These are phyloP conservation scores for Lepidium didymum DNA, from an alignment of 345 rosid genomes.

Conservation along the genomic window DNA sequence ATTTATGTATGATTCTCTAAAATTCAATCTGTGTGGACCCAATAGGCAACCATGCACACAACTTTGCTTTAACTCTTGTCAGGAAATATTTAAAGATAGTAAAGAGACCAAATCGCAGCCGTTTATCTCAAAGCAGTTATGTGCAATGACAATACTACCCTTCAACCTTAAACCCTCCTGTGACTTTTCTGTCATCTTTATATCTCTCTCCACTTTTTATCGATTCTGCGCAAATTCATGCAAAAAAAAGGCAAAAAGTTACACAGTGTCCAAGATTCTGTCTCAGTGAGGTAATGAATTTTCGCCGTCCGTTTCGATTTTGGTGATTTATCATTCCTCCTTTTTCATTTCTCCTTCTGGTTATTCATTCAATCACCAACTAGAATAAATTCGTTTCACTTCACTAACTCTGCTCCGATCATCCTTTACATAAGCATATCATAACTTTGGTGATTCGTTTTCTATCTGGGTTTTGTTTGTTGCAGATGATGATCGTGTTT, in stretches of 20 bases:
- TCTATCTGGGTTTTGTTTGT: neutral
- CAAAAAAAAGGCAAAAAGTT: constrained; percentile 8
- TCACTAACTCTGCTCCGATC: neutral
- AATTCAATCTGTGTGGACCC: neutral
- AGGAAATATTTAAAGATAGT: neutral
- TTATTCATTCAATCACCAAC: neutral
- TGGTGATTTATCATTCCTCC: neutral
- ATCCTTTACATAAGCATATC: neutral
- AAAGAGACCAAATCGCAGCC: constrained; percentile 1
- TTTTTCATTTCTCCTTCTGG: neutral
- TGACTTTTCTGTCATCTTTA: neutral
- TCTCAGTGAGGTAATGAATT: constrained; percentile 16
- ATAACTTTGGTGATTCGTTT: neutral
- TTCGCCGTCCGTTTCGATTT: constrained; percentile 8
- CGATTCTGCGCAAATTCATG: constrained; percentile 18
- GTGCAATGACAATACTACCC: constrained; percentile 5
- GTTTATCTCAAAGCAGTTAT: neutral
- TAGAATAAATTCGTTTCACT: neutral
- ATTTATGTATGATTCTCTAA: neutral
- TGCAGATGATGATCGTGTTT: neutral
- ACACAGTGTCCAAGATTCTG: constrained; percentile 25
- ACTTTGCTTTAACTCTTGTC: neutral
- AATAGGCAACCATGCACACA: neutral
- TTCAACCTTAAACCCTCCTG: neutral
- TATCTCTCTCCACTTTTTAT: neutral